phyloP scores from a whole-genome alignment of 345 rosid genomes.

The Melaleuca alternifolia region DNA sequence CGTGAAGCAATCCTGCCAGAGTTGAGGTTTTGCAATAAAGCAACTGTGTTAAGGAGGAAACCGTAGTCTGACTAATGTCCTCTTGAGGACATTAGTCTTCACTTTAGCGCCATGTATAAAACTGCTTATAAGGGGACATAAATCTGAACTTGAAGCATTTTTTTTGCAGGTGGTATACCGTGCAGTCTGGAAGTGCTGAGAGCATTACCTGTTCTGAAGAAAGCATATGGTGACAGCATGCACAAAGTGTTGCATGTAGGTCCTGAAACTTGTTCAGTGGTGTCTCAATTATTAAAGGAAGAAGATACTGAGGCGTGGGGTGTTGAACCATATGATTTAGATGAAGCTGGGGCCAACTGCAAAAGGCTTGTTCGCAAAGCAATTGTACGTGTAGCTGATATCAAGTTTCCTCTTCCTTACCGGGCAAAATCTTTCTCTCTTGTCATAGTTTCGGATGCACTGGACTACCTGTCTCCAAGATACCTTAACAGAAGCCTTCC shows the following conservation, averaged over 20 bases:
- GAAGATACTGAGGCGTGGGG: slow-evolving; percentile 24
- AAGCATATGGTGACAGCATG: slow-evolving; percentile 63
- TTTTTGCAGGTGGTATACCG: slow-evolving; percentile 34
- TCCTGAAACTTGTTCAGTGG: slow-evolving; percentile 59
- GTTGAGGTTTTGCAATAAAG: background rate
- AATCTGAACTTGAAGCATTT: background rate
- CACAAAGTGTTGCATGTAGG: slow-evolving; percentile 56
- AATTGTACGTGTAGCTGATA: slow-evolving; percentile 13
- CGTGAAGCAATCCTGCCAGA: background rate
- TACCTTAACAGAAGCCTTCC: slow-evolving; percentile 60
- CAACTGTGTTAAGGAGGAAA: background rate
- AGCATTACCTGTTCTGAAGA: slow-evolving; percentile 45
- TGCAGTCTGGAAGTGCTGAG: slow-evolving; percentile 51
- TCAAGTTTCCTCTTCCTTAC: slow-evolving; percentile 53
- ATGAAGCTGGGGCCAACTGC: slow-evolving; percentile 34
- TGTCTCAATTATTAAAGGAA: slow-evolving; percentile 48
- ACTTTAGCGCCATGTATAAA: background rate
- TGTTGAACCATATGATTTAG: slow-evolving; percentile 68
- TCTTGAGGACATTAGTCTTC: background rate
- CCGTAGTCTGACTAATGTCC: background rate
- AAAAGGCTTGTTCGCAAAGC: slow-evolving; percentile 15
- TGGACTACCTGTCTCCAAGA: slow-evolving; percentile 65
- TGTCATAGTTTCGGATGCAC: slow-evolving; percentile 55
- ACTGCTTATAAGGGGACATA: background rate
- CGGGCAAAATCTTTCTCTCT: slow-evolving; percentile 57